These are phyloP conservation scores for Ophiostoma sp. DNA, from an alignment of 2,329 filamentous ascomycete species.

Conservation along the genomic window DNA sequence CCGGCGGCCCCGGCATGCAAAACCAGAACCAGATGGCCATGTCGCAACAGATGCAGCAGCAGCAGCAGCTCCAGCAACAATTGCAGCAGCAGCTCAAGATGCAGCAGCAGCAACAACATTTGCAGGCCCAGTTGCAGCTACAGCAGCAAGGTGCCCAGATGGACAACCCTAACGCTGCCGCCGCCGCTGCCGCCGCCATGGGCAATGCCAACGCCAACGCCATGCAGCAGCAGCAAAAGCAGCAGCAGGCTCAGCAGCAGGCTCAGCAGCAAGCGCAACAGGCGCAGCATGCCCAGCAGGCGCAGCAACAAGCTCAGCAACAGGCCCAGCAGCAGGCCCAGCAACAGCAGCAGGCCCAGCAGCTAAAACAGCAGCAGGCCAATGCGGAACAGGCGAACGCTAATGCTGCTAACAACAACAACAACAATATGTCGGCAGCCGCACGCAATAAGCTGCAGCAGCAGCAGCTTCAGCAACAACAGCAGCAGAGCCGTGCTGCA, in stretches of 20 bases:
- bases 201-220: slow-evolving; percentile 8
- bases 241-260: slow-evolving; percentile 23
- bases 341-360: slow-evolving; percentile 21
- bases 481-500: slow-evolving; percentile 28
- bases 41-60: slow-evolving; percentile 26
- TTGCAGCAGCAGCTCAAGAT: slow-evolving; percentile 34
- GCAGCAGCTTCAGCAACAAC: slow-evolving; percentile 2
- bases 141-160: slow-evolving; percentile 28
- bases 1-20: slow-evolving; percentile 16
- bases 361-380: slow-evolving; percentile 23
- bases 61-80: slow-evolving; percentile 21
- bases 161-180: slow-evolving; percentile 21
- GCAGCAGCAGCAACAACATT: slow-evolving; percentile 21
- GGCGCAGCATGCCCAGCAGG: slow-evolving; percentile 19
- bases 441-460: slow-evolving; percentile 21
- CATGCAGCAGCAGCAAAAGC: slow-evolving; percentile 18
- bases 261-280: slow-evolving; percentile 18
- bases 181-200: slow-evolving; percentile 13
- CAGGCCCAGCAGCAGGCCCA: slow-evolving; percentile 15
- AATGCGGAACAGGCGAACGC: slow-evolving; percentile 13
- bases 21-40: slow-evolving; percentile 18
- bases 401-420: background rate
- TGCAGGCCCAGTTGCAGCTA: slow-evolving; percentile 24
- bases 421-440: slow-evolving; percentile 8
- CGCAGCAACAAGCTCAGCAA: slow-evolving; percentile 26